Conservation (phyloP, 2,329 filamentous ascomycete species). For the Monilinia fructicola region DNA sequence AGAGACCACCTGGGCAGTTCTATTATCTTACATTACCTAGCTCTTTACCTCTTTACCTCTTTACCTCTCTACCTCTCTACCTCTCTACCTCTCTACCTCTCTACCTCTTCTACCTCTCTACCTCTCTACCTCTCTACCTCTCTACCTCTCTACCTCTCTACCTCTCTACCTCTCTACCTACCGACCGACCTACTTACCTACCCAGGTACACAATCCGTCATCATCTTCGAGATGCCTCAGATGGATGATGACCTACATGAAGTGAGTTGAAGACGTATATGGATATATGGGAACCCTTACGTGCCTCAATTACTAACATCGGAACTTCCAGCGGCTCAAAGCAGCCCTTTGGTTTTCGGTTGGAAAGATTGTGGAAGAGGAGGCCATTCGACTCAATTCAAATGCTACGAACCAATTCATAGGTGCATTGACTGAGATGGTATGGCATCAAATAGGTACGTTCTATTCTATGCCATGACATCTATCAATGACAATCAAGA, state of each 20-base stretch:
- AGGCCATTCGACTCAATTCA: constrained; percentile 68
- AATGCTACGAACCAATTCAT: constrained; percentile 94
- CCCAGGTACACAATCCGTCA: not conserved
- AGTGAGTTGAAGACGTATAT: constrained; percentile 15
- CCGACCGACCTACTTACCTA: too few species aligned
- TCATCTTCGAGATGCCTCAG: constrained; percentile 27
- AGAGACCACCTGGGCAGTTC: too few species aligned
- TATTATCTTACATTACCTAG: too few species aligned
- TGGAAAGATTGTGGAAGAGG: constrained; percentile 85
- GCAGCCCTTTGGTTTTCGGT: constrained; percentile 81
- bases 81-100: too few species aligned
- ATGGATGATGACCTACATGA: constrained; percentile 35
- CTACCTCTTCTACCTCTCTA: too few species aligned
- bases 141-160: too few species aligned
- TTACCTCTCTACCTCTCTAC: too few species aligned
- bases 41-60: too few species aligned
- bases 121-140: too few species aligned
- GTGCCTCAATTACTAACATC: not conserved
- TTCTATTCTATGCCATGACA: not conserved
- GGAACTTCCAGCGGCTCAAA: constrained; percentile 66
- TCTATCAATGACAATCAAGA: not conserved
- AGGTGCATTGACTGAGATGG: constrained; percentile 78
- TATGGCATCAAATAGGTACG: constrained; percentile 82
- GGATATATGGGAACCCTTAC: not conserved
- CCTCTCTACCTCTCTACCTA: too few species aligned